These are phyloP conservation scores for Elongisporangium anandrum DNA, from an alignment of 352 stramenopile species.

Conservation along the genomic window DNA sequence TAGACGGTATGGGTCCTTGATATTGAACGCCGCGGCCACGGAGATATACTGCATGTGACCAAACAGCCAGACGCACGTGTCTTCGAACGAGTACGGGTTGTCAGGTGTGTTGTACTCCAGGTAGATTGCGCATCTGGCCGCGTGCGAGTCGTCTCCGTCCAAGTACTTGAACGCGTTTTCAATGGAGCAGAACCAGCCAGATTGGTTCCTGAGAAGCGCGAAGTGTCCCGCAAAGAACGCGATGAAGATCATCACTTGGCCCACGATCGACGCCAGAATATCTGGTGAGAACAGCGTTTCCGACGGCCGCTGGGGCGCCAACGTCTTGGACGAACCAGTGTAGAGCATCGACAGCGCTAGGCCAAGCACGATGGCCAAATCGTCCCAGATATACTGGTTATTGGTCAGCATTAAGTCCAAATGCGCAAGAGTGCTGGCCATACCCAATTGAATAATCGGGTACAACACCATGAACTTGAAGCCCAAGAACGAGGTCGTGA, in stretches of 20 bases:
- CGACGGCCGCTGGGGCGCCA: constrained; percentile 32
- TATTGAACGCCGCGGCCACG: constrained; percentile 50
- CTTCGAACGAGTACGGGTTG: constrained; percentile 36
- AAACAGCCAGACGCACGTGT: constrained; percentile 54
- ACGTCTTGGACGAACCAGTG: constrained; percentile 22
- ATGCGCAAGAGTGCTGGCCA: constrained; percentile 26
- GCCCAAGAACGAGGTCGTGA: constrained; percentile 51
- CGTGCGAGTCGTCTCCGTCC: constrained; percentile 11
- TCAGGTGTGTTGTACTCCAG: constrained; percentile 28
- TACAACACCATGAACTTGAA: constrained; percentile 67
- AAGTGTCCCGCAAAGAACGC: constrained; percentile 40
- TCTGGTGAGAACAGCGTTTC: constrained; percentile 41
- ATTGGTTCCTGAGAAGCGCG: constrained; percentile 14
- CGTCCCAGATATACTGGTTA: constrained; percentile 63
- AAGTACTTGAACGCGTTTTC: constrained; percentile 23
- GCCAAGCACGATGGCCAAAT: constrained; percentile 44
- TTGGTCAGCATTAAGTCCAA: constrained; percentile 43
- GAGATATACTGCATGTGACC: constrained; percentile 47
- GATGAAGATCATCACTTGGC: constrained; percentile 44
- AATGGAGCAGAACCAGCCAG: constrained; percentile 44
- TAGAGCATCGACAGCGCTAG: constrained; percentile 56
- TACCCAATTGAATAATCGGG: constrained; percentile 44
- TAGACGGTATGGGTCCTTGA: constrained; percentile 46
- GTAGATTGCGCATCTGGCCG: constrained; percentile 32
- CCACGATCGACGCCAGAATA: constrained; percentile 43